Conservation (phyloP, 225 moss, liverwort and hornwort species). For the Polytrichum formosum region DNA sequence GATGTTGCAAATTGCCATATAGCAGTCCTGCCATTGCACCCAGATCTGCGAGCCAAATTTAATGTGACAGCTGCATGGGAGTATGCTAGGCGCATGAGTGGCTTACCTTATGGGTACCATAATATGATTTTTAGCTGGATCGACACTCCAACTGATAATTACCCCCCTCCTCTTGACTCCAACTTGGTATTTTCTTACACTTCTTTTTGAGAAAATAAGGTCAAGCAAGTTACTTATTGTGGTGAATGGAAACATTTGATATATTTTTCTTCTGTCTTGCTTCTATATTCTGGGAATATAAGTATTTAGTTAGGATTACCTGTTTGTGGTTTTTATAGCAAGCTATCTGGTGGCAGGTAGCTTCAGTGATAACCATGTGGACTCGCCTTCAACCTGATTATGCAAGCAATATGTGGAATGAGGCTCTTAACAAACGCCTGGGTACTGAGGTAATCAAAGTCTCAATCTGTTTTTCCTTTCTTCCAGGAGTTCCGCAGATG, state of each 20-base stretch:
- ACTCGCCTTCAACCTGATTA: constrained; percentile 89
- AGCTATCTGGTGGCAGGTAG: constrained; percentile 52
- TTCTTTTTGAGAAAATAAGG: neutral
- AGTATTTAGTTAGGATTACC: too few species aligned
- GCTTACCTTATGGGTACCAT: constrained; percentile 70
- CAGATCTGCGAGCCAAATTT: constrained; percentile 58
- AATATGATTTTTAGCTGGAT: constrained; percentile 84
- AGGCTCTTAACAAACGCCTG: constrained; percentile 96
- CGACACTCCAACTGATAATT: constrained; percentile 60
- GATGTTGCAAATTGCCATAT: constrained; percentile 68
- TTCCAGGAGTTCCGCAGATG: too few species aligned
- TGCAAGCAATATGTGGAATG: constrained; percentile 99
- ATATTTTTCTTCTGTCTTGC: too few species aligned
- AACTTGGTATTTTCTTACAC: constrained; percentile 39
- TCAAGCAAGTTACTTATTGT: too few species aligned
- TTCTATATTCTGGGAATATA: too few species aligned
- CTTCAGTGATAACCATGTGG: constrained; percentile 95
- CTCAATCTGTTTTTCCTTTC: too few species aligned
- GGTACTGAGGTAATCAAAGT: constrained; percentile 66
- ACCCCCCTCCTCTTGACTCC: constrained; percentile 68
- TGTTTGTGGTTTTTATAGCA: too few species aligned
- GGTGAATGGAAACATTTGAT: too few species aligned
- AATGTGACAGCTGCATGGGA: constrained; percentile 68
- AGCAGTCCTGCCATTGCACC: constrained; percentile 60
- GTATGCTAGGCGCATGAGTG: constrained; percentile 65